Conservation (phyloP, 495 filamentous ascomycete species). For the Peziza echinospora region DNA sequence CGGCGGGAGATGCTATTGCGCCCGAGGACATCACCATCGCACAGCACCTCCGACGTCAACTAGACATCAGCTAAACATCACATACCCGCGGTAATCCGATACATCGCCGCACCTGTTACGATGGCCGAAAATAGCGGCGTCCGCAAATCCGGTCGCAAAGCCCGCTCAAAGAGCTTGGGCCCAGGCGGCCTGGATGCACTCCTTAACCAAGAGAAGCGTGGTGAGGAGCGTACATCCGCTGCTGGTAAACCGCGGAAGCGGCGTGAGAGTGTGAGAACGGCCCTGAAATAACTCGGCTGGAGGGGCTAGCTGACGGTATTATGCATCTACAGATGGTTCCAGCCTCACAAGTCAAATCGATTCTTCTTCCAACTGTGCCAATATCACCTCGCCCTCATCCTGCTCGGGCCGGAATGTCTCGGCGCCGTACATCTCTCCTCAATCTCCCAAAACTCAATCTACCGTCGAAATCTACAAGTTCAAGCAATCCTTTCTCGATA, state of each 20-base stretch:
- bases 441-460: constrained; percentile 13
- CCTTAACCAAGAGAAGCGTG: constrained; percentile 1
- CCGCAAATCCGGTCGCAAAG: not conserved
- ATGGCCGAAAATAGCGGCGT: too few species aligned
- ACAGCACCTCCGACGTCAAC: too few species aligned
- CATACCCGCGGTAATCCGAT: too few species aligned
- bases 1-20: too few species aligned
- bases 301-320: too few species aligned
- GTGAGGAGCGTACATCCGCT: not conserved
- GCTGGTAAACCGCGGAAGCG: constrained; percentile 25
- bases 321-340: not conserved
- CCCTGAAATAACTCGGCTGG: too few species aligned
- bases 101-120: too few species aligned
- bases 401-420: constrained; percentile 6
- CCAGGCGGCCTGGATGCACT: constrained; percentile 72
- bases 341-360: constrained; percentile 37
- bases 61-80: too few species aligned
- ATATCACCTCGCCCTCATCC: constrained; percentile 26
- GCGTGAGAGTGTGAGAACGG: constrained; percentile 5
- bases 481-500: constrained; percentile 8
- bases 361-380: constrained; percentile 65
- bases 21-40: too few species aligned
- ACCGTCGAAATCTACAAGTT: constrained; percentile 20
- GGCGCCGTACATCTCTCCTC: constrained; percentile 11
- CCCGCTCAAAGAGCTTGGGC: constrained; percentile 68